phyloP scores from a whole-genome alignment of 2,329 filamentous ascomycete genomes.

The Sporothrix variecibatus region DNA sequence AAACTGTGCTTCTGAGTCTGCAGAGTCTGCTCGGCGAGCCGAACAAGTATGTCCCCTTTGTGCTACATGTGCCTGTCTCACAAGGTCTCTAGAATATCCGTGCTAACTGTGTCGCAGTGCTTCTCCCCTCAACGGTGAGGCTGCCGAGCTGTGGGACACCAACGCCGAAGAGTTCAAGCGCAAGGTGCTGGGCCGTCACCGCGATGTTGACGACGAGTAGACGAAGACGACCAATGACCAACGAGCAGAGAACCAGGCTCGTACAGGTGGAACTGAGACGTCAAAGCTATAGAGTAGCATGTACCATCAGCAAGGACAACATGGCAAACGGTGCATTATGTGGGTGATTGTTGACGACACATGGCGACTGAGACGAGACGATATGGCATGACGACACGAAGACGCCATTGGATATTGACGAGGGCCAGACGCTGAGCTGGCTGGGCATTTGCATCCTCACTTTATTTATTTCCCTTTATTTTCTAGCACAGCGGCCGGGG shows the following conservation, averaged over 20 bases:
- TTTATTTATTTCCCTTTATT: conserved; percentile 24
- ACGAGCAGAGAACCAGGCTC: neutral
- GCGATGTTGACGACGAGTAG: conserved; percentile 65
- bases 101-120: conserved; percentile 58
- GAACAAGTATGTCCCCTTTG: conserved; percentile 71
- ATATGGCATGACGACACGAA: neutral
- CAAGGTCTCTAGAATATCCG: neutral
- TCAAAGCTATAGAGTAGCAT: neutral
- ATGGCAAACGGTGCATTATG: neutral
- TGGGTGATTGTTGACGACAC: neutral
- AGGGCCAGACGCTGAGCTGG: neutral
- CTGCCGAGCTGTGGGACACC: conserved; percentile 93
- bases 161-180: conserved; percentile 85
- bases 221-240: neutral
- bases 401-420: conserved; percentile 26
- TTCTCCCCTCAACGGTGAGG: conserved; percentile 92
- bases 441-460: neutral
- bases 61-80: neutral
- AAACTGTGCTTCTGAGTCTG: conserved; percentile 87
- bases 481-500: conserved; percentile 29
- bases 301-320: neutral
- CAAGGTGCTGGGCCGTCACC: conserved; percentile 64
- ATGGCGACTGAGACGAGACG: neutral
- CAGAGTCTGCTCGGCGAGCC: conserved; percentile 95
- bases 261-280: neutral